Evolutionary conservation across 1,284 basidiomycete genomes (phyloP), one percentile per base, ranked within the genome.

Genomic region (Moesziomyces globuligerus): DNA sequence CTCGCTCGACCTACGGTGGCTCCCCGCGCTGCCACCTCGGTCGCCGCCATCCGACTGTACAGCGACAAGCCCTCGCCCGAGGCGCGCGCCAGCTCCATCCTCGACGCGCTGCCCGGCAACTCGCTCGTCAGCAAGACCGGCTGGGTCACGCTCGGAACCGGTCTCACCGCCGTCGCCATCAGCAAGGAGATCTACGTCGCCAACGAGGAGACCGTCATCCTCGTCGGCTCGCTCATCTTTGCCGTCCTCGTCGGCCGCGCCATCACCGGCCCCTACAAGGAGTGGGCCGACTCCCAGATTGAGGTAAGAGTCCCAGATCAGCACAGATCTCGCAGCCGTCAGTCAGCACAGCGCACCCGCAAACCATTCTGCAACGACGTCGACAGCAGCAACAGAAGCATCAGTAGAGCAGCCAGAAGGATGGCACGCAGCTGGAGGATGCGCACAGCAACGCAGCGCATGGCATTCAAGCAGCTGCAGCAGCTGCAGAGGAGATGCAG

Each of bases 141-240:
- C 71, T 89, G 91, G 69, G 90, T 94, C 80, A 87, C 96, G 80
- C 89, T 97, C 67, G 93, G 93, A 80, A 92, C 93, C 37, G 94
- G 93, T 82, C 86, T 93, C 65, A 86, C 90, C 64, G 95, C 94
- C 25, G 89, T 93, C 20, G 94, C 94, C 82, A 94, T 98, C 85
- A 96, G 93, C 37, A 91, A 94, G 84, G 95, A 98, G 86, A 89
- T 98, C 57, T 98, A 97, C 84, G 95, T 98, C 62, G 89, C 95
- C 81, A 97, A 97, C 85, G 94, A 97, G 85, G 81, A 83, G 72
- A 78, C 81, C 10, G 83, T 83, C 40, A 83, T 85, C 62, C 71
- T 90, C 51, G 94, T 91, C 48, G 93, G 91, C 78, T 86, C 92
- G 75, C 90, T 96, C 80, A 89, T 98, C 83, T 89, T 95, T 75